A percentile compares a stretch with the other conserved stretches of the same genome.
Conservation (phyloP, 2,329 filamentous ascomycete species). For the Fusarium nygamai region DNA sequence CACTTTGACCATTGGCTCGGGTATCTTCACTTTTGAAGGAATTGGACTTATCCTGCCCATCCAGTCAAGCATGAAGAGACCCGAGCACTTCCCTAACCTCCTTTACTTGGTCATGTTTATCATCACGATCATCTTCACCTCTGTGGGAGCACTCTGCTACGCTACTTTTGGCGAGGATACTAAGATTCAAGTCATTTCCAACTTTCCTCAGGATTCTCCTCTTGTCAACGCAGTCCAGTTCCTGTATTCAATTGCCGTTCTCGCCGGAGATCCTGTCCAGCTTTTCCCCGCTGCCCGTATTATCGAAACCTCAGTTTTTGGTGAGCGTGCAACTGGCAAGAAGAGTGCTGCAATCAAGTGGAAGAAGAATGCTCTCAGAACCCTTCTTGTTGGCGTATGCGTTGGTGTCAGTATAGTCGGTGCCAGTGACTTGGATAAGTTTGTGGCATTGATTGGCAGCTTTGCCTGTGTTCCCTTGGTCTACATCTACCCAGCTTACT, state of each 20-base stretch:
- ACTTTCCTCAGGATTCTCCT: constrained; percentile 75
- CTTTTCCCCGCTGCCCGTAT: constrained; percentile 79
- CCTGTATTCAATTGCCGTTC: constrained; percentile 76
- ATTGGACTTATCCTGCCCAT: constrained; percentile 82
- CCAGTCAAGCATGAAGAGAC: constrained; percentile 78
- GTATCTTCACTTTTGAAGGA: constrained; percentile 83
- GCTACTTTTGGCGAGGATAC: constrained; percentile 76
- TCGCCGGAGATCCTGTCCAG: constrained; percentile 79
- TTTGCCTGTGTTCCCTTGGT: constrained; percentile 80
- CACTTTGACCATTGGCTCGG: constrained; percentile 76
- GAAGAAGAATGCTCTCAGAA: constrained; percentile 77
- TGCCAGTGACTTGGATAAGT: constrained; percentile 76
- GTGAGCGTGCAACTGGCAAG: constrained; percentile 72
- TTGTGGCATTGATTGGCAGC: constrained; percentile 77
- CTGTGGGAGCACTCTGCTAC: constrained; percentile 77
- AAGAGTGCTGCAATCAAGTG: constrained; percentile 73
- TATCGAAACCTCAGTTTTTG: constrained; percentile 74
- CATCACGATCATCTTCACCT: constrained; percentile 78
- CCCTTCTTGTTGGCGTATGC: constrained; percentile 65
- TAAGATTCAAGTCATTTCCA: constrained; percentile 79
- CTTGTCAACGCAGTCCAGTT: constrained; percentile 82
- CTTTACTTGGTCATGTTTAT: constrained; percentile 76
- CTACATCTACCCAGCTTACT: constrained; percentile 78
- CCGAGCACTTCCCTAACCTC: constrained; percentile 72
- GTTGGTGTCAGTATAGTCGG: constrained; percentile 70